Base-by-base conservation (phyloP, 768 basidiomycete species). In the Coprinopsis strossmayeri region DNA sequence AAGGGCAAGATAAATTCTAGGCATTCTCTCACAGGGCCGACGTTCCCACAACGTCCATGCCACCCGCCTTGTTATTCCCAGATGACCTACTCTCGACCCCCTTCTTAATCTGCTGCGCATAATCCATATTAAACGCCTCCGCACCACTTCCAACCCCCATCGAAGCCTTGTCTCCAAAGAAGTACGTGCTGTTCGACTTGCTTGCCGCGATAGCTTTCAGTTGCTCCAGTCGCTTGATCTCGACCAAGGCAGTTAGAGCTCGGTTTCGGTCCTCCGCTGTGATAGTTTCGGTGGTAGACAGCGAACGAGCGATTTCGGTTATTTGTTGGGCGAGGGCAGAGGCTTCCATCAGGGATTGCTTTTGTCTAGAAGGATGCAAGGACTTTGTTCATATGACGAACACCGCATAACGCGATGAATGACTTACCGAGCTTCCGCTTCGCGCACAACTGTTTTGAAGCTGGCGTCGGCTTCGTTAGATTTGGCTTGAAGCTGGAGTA, bases 391-490 rank as follows among this genome's bases (percentile, higher is more conserved):
- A 12, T n/a, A 5, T 35, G 23, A 23, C 20, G 41, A 21, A n/a
- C n/a, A n/a, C n/a, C n/a, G n/a, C n/a, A n/a, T n/a, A n/a, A n/a
- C n/a, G 12, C 28, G 11, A 11, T 11, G 25, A 38, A 26, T 26
- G 13, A 51, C 61, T 18, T 38, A 67, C 67, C 70, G 63, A 25
- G 72, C 78, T 56, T 79, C 77, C 2, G 77, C 76, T 52, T 76
- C 74, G 30, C 76, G 68, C 39, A 76, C 66, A 11, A 74, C 69
- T 1, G 71, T 72, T 51, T 75, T 77, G 60, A 68, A 78, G 17
- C 63, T 60, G 3, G 75, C 78, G 27, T 76, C 77, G n/a, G 78
- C 76, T 56, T 77, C 70, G 54, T 76, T 77, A 1, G 75, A 70
- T 57, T 73, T 75, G 15, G 72, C 72, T 58, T 72, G 71, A 3